Base-by-base conservation (phyloP, 192 early-diverging fungal species). In the Coemansia sp. region DNA sequence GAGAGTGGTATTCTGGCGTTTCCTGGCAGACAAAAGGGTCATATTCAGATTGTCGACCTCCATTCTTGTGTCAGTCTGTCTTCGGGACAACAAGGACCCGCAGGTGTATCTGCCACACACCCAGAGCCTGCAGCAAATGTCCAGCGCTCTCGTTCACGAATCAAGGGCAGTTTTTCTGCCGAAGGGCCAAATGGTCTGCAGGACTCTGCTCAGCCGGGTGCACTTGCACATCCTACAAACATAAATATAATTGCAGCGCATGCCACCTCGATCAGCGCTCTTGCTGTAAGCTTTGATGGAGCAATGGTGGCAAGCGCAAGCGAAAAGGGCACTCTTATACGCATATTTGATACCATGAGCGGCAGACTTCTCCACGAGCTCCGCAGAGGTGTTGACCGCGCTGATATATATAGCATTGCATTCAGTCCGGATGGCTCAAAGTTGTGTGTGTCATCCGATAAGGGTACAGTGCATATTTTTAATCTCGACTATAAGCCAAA, bases 381-480 rank as follows among this genome's bases (percentile, higher is more conserved):
- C 32, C 86, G 96, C 32, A 77, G 96, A 47, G 95, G 96, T 10
- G 87, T 91, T 48, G 95, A 97, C 67, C 83, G 89, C 16, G 95
- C 95, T 1, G 89, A 90, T 61, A 97, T 98, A 23, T 95, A 90
- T 79, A 85, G 88, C 53, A 92, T 98, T 49, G 91, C 92, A n/a
- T 97, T 98, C 70, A 91, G 89, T 57, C 83, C 84, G 44, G 89
- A 91, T 54, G 87, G 84, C n/a, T 91, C 87, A 2, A 79, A 90
- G 12, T 76, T 98, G 40, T 91, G 91, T 67, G 92, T 93, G 19
- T 90, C 93, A 7, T 94, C 92, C 0, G 94, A 97, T 80, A 95
- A 95, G 63, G 93, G 92, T 15, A 98, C 96, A 2, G 89, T 97
- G 7, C 96, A 98, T 72, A 84, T 98, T 10, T 98, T 98, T 67